Conservation (phyloP, 2,329 filamentous ascomycete genomes). For the Aspergillus tubingensis region DNA sequence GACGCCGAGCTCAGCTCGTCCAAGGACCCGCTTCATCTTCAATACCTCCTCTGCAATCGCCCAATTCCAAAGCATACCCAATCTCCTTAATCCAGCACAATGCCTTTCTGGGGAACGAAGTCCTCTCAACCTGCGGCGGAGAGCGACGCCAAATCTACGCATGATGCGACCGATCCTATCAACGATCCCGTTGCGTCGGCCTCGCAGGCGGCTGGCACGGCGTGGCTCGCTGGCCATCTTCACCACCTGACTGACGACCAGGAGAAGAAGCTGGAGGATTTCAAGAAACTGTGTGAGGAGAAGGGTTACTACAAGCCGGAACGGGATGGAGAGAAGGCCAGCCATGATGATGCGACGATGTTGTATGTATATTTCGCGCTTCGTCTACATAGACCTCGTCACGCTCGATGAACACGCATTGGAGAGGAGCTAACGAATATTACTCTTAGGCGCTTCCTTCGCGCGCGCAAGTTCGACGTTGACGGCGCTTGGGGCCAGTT, state of each 20-base stretch:
- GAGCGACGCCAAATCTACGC: slow-evolving; percentile 27
- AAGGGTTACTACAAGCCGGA: slow-evolving; percentile 56
- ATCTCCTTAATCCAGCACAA: slow-evolving; percentile 5
- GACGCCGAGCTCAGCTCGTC: background rate
- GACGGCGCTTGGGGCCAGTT: slow-evolving; percentile 81
- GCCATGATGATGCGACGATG: slow-evolving; percentile 51
- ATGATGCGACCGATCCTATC: slow-evolving; percentile 32
- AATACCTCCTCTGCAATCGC: background rate
- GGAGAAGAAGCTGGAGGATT: slow-evolving; percentile 65
- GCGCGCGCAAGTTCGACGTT: slow-evolving; percentile 78
- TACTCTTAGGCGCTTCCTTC: slow-evolving; percentile 70
- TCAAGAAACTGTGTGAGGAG: slow-evolving; percentile 69
- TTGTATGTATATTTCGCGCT: slow-evolving; percentile 39
- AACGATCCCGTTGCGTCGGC: slow-evolving; percentile 41
- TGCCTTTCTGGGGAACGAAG: slow-evolving; percentile 36
- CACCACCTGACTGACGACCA: slow-evolving; percentile 73
- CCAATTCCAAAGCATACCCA: background rate
- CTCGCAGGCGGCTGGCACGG: slow-evolving; percentile 37
- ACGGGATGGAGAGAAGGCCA: slow-evolving; percentile 39
- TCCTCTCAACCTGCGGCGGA: slow-evolving; percentile 32
- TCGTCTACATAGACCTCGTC: background rate
- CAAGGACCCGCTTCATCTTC: background rate
- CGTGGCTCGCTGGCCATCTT: slow-evolving; percentile 65
- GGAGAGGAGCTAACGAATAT: background rate
- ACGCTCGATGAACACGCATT: background rate